These are phyloP conservation scores for Chenopodium formosanum DNA, from an alignment of 148 eudicot genomes.

Conservation along the genomic window DNA sequence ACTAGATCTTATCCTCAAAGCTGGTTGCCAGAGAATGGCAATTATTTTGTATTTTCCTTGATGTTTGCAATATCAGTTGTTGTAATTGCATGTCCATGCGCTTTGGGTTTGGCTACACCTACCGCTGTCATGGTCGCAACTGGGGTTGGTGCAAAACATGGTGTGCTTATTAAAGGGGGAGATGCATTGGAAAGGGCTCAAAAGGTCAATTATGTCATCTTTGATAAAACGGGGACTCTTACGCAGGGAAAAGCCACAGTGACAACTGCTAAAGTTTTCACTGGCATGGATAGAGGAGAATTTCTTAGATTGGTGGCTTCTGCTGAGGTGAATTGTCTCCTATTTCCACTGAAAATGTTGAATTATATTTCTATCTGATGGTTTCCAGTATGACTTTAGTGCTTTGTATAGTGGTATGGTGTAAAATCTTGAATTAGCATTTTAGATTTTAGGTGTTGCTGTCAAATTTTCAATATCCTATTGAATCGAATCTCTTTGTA, in stretches of 20 bases:
- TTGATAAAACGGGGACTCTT: constrained; percentile 96
- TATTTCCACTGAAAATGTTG: not conserved
- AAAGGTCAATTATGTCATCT: constrained; percentile 77
- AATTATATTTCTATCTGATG: not conserved
- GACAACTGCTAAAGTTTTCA: constrained; percentile 68
- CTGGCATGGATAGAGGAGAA: constrained; percentile 86
- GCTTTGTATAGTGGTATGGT: not conserved
- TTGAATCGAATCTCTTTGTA: not conserved
- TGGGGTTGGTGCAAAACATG: constrained; percentile 95
- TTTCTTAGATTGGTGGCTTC: constrained; percentile 95
- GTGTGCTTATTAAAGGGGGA: constrained; percentile 95
- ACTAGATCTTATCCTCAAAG: constrained; percentile 63
- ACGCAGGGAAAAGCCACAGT: constrained; percentile 95
- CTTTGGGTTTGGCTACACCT: constrained; percentile 98
- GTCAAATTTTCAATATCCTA: too few species aligned
- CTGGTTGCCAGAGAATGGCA: constrained; percentile 88
- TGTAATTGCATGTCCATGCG: constrained; percentile 97
- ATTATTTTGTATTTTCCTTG: constrained; percentile 83
- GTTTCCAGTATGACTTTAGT: not conserved
- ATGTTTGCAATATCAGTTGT: constrained; percentile 97
- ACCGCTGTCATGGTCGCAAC: constrained; percentile 99
- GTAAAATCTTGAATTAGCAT: not conserved
- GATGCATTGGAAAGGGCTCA: constrained; percentile 98
- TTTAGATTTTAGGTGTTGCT: not conserved
- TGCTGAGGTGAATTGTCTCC: constrained; percentile 68